Evolutionary conservation across 2,329 filamentous ascomycete species (phyloP).

Genomic region (Pseudogymnoascus sp.): DNA sequence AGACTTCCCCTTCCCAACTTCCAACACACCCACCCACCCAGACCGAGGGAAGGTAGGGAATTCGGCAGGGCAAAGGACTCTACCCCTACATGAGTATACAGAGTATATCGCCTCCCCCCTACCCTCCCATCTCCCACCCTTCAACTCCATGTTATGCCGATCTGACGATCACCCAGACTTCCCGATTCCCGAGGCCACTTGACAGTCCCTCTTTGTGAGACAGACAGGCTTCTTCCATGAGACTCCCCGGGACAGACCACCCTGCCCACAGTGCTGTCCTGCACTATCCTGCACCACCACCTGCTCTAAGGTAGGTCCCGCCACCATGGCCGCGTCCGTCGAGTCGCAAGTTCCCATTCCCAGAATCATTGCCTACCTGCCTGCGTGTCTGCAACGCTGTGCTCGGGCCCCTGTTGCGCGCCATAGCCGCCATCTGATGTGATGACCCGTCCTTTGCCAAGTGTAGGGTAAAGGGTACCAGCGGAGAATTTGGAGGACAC

Average conservation of each 20-base stretch:
- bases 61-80: background rate
- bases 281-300: background rate
- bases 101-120: background rate
- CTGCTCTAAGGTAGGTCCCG: background rate
- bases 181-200: background rate
- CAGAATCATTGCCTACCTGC: constrained; percentile 8
- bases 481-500: background rate
- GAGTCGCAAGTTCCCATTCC: background rate
- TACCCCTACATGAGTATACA: background rate
- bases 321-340: background rate
- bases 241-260: background rate
- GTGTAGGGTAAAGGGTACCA: background rate
- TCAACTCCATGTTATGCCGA: background rate
- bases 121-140: background rate
- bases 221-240: background rate
- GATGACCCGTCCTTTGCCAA: background rate
- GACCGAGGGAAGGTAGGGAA: background rate
- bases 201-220: background rate
- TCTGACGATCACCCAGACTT: background rate
- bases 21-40: background rate
- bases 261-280: background rate
- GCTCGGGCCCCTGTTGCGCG: background rate
- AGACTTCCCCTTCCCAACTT: background rate
- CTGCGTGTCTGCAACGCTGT: background rate
- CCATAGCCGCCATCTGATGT: background rate